These are phyloP conservation scores for Rhodotorula toruloides DNA, from an alignment of 768 basidiomycete species.

Conservation along the genomic window DNA sequence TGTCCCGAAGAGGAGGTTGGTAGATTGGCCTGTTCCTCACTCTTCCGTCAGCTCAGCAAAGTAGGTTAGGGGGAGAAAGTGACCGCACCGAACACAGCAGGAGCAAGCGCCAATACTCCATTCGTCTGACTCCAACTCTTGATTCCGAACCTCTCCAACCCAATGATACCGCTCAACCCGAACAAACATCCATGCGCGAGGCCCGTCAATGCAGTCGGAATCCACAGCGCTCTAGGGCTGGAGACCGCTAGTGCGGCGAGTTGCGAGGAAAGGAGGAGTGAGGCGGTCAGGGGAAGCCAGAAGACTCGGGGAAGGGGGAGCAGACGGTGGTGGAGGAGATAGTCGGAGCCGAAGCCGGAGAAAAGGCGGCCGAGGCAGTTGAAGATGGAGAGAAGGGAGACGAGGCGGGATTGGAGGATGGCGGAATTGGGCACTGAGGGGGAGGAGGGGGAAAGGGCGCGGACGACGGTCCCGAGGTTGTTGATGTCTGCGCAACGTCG, in stretches of 20 bases:
- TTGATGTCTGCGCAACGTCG: conserved; percentile 18
- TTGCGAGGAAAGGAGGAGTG: conserved; percentile 6
- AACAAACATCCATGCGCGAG: conserved; percentile 28
- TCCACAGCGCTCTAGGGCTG: neutral
- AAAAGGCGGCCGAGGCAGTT: conserved; percentile 30
- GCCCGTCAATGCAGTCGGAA: conserved; percentile 23
- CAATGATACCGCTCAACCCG: conserved; percentile 19
- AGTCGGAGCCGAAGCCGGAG: conserved; percentile 24
- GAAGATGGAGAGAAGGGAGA: conserved; percentile 35
- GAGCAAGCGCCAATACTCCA: conserved; percentile 29
- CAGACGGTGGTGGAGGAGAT: conserved; percentile 14
- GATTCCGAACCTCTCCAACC: conserved; percentile 32
- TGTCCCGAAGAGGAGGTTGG: conserved; percentile 28
- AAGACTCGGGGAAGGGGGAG: conserved; percentile 5
- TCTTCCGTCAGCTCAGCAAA: no score
- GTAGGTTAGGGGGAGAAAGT: neutral
- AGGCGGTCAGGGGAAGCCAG: conserved; percentile 11
- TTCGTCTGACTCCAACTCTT: conserved; percentile 19
- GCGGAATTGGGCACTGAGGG: conserved; percentile 3
- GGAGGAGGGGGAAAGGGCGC: neutral
- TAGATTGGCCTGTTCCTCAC: conserved; percentile 23
- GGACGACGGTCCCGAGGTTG: conserved; percentile 34
- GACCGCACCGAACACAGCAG: conserved; percentile 19
- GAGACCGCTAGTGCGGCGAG: neutral
- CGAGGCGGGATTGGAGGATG: conserved; percentile 21